Conservation (phyloP, 805 yeast genomes). For the Millerago galiae region DNA sequence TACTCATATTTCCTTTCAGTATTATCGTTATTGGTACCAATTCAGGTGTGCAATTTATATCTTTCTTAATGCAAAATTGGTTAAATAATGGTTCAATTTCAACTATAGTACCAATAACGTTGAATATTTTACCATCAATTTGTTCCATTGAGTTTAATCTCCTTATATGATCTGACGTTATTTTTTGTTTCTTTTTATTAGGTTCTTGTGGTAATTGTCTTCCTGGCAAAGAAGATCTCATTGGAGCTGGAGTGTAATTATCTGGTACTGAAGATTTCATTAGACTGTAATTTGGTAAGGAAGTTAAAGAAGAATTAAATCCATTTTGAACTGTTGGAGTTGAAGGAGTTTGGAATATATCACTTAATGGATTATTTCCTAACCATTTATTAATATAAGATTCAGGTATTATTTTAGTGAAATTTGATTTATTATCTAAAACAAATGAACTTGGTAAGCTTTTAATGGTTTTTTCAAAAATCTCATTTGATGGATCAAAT, state of each 20-base stretch:
- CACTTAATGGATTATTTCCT: background rate
- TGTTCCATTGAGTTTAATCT: constrained; percentile 13
- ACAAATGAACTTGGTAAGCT: constrained; percentile 6
- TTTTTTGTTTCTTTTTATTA: background rate
- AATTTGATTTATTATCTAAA: background rate
- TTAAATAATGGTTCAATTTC: constrained; percentile 15
- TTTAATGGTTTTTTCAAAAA: constrained; percentile 3
- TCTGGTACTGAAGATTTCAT: too few species aligned
- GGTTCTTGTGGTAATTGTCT: background rate
- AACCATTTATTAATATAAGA: background rate
- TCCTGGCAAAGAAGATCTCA: background rate
- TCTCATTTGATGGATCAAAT: background rate
- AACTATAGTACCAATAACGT: constrained; percentile 12
- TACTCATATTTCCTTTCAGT: background rate
- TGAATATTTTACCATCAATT: constrained; percentile 15
- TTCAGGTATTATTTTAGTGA: background rate
- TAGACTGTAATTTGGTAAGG: too few species aligned
- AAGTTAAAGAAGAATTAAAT: background rate
- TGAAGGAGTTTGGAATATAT: background rate
- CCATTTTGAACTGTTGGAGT: background rate
- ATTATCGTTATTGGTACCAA: constrained; percentile 11
- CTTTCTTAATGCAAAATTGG: constrained; percentile 12
- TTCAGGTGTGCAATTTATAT: constrained; percentile 4
- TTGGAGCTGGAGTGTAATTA: background rate
- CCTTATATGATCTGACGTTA: background rate